phyloP scores from a whole-genome alignment of 1,284 basidiomycete genomes.

The Vanrija pseudolonga region DNA sequence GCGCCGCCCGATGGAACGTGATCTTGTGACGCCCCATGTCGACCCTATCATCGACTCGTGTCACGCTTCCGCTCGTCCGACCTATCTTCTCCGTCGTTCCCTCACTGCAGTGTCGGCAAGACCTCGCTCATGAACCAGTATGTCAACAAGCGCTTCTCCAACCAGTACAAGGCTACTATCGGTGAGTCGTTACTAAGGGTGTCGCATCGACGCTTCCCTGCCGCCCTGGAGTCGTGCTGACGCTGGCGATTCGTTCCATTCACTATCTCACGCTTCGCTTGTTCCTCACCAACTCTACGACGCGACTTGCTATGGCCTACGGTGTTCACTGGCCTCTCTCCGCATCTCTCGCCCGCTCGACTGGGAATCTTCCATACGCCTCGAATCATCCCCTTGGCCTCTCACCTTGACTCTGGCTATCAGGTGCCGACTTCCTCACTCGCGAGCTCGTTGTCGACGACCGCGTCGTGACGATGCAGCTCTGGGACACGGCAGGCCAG shows the following conservation, averaged over 20 bases:
- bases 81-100: not conserved
- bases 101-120: slow-evolving; percentile 82
- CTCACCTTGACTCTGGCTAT: not conserved
- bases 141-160: slow-evolving; percentile 99
- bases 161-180: slow-evolving; percentile 98
- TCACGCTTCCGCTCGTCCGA: not conserved
- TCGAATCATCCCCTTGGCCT: not conserved
- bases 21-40: not conserved
- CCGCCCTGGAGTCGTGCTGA: not conserved
- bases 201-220: not conserved
- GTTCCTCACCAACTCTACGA: not conserved
- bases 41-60: not conserved
- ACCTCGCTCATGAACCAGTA: slow-evolving; percentile 99
- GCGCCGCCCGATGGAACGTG: not conserved
- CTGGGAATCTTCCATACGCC: not conserved
- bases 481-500: slow-evolving; percentile 99
- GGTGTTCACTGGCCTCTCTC: not conserved
- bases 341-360: not conserved
- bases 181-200: slow-evolving; percentile 53
- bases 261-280: not conserved
- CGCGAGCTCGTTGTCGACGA: slow-evolving; percentile 99
- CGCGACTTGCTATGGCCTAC: not conserved
- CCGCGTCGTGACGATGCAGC: slow-evolving; percentile 96
- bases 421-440: slow-evolving; percentile 66
- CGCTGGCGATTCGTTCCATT: not conserved